These are phyloP conservation scores for Endotrypanum monterogeii DNA, from an alignment of 208 protist genomes.

Conservation along the genomic window DNA sequence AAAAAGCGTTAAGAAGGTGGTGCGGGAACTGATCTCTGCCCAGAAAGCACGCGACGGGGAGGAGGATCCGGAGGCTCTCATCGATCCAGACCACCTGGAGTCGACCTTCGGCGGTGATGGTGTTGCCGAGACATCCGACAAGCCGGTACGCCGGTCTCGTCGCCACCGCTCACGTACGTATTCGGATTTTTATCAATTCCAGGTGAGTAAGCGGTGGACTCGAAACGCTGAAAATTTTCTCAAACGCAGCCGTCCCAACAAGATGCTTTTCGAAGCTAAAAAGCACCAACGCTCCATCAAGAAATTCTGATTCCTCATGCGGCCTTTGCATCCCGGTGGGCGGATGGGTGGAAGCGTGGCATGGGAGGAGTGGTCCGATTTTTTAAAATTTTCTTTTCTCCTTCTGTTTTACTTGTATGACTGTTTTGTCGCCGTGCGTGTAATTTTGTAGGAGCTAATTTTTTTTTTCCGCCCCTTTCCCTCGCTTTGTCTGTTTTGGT, in stretches of 20 bases:
- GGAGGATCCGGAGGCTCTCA: constrained; percentile 24
- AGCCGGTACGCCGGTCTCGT: constrained; percentile 61
- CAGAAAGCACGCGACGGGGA: constrained; percentile 32
- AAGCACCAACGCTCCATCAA: constrained; percentile 85
- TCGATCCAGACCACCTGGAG: constrained; percentile 49
- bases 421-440: not conserved
- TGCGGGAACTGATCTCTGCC: constrained; percentile 58
- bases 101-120: constrained; percentile 78
- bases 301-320: constrained; percentile 74
- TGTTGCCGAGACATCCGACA: constrained; percentile 48
- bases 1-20: constrained; percentile 70
- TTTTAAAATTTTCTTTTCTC: not conserved
- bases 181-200: constrained; percentile 90
- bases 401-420: not conserved
- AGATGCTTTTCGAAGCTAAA: constrained; percentile 83
- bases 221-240: constrained; percentile 89
- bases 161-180: constrained; percentile 47
- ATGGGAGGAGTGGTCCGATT: no score
- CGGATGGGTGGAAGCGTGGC: not conserved
- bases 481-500: not conserved
- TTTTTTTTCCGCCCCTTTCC: constrained; percentile 1
- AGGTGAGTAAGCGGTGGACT: constrained; percentile 87
- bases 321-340: no score
- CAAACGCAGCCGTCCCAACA: constrained; percentile 67
- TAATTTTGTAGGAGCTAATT: not conserved